A percentile compares a stretch with the other conserved stretches of the same genome.
phyloP scores from a whole-genome alignment of 192 early-diverging fungal species.

The Coemansia furcata region DNA sequence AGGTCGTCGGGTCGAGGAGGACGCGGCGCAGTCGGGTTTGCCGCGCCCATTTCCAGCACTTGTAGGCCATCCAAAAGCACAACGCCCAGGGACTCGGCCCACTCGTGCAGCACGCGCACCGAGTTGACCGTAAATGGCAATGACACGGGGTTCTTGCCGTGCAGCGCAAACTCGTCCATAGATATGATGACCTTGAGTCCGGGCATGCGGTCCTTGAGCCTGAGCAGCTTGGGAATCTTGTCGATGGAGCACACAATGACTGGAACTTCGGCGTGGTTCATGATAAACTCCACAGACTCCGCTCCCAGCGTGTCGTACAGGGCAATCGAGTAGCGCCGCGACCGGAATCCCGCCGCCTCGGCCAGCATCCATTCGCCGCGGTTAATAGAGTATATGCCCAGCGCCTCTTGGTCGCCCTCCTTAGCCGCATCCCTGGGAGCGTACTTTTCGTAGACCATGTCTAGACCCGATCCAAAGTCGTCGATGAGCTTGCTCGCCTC shows the following conservation, averaged over 20 bases:
- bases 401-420: slow-evolving; percentile 24
- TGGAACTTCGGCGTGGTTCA: slow-evolving; percentile 74
- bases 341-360: slow-evolving; percentile 65
- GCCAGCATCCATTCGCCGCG: slow-evolving; percentile 73
- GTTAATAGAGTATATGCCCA: slow-evolving; percentile 78
- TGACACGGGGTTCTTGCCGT: slow-evolving; percentile 25
- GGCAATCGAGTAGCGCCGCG: slow-evolving; percentile 65
- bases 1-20: slow-evolving; percentile 65
- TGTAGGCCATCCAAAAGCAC: slow-evolving; percentile 57
- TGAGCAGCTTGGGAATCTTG: slow-evolving; percentile 59
- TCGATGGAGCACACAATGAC: slow-evolving; percentile 64
- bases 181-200: slow-evolving; percentile 71
- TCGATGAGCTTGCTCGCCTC: slow-evolving; percentile 59
- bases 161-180: slow-evolving; percentile 63
- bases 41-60: slow-evolving; percentile 58
- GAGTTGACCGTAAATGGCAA: slow-evolving; percentile 41
- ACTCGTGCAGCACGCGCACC: slow-evolving; percentile 45
- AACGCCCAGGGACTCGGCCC: slow-evolving; percentile 63
- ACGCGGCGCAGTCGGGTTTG: slow-evolving; percentile 50
- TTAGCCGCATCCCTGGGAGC: background rate
- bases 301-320: slow-evolving; percentile 88
- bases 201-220: slow-evolving; percentile 56
- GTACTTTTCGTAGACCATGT: slow-evolving; percentile 58
- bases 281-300: slow-evolving; percentile 76
- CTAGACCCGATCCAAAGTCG: slow-evolving; percentile 67